Base-by-base conservation (phyloP, 495 filamentous ascomycete genomes). In the Apiosordaria backusii region DNA sequence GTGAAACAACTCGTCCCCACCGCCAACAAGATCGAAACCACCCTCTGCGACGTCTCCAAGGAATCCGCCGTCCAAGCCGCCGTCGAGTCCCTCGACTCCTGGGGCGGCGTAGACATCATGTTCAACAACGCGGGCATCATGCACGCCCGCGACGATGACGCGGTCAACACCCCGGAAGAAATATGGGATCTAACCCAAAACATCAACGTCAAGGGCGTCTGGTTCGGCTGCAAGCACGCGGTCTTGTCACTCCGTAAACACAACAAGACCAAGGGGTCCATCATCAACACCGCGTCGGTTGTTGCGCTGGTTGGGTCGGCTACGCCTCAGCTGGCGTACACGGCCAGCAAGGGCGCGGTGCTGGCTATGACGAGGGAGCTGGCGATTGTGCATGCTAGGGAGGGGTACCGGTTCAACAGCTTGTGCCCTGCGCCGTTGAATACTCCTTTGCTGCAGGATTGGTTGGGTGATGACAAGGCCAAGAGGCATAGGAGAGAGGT, bases 81-180 rank as follows among this genome's bases (percentile, higher is more conserved):
- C 67, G 83, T 97, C n/a, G 86, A 88, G 63, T 76, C 81, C 1
- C 76, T 92, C 58, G 93, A 97, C 72, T 66, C 80, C 57, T 97
- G 91, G 92, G 94, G 93, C 70, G 95, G 95, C n/a, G 80, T 92
- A 0, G 95, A 99, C 76, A 83, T 97, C 70, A 91, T 99, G 68
- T 99, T 97, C 87, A 99, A 99, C 85, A 99, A 99, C 74, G 95
- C 95, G 0, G 95, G 95, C 19, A 99, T 99, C 74, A 99, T 99
- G 95, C 93, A 97, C 76, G 85, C 84, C 29, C 82, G 89, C 62
- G 95, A 99, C 76, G 89, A 86, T 67, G 93, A 97, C 77, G 92
- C 94, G 22, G 79, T 96, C 65, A 82, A 87, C 64, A 97, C 92
- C 1, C 87, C 91, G 15, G 92, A 97, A 79, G 86, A 85, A 63